Base-by-base conservation (phyloP, 441 rosid species). In the Pelargonium citronellum region DNA sequence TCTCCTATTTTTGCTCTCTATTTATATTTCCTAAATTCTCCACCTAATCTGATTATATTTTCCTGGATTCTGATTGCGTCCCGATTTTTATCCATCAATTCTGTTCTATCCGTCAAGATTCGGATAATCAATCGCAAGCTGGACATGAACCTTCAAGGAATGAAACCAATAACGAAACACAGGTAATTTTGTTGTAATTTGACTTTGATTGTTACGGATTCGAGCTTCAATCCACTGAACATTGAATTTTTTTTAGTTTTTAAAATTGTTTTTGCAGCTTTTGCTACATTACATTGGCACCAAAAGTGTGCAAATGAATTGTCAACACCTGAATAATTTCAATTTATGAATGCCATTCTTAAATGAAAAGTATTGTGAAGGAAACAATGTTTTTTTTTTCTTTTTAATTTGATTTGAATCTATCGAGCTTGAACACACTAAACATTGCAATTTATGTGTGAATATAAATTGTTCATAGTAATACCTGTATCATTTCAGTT, bases 101-200 rank as follows among this genome's bases (percentile, higher is more conserved):
- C 72, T 57, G 16, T 69, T 60, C 65, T 67, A 77, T 81, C 77
- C 73, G 75, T 75, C 80, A 78, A 87, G 99, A 90, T 72, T 75
- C 79, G 72, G 93, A 83, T 73, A 79, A 79, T 66, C 78, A 71
- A 66, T 82, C 80, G 37, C 74, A 10, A 17, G 27, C 63, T 27
- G 74, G 62, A 12, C 71, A 70, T 47, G 78, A 75, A 60, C 71
- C 44, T 67, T 75, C 73, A 7, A 27, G 20, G 24, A 17, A 16
- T 9, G 8, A 69, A 20, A 80, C 68, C 53, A 87, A 79, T 43
- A 74, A 61, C 61, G 87, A 83, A 71, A 63, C 82, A 71, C 86
- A 85, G 97, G 97, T 87, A 71, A 15, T 9, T 70, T 55, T 17
- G 24, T 55, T 16, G 24, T 20, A 17, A 55, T 16, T 55, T 17